Evolutionary conservation across 495 filamentous ascomycete species (phyloP).

Genomic region (Neurospora intermedia): DNA sequence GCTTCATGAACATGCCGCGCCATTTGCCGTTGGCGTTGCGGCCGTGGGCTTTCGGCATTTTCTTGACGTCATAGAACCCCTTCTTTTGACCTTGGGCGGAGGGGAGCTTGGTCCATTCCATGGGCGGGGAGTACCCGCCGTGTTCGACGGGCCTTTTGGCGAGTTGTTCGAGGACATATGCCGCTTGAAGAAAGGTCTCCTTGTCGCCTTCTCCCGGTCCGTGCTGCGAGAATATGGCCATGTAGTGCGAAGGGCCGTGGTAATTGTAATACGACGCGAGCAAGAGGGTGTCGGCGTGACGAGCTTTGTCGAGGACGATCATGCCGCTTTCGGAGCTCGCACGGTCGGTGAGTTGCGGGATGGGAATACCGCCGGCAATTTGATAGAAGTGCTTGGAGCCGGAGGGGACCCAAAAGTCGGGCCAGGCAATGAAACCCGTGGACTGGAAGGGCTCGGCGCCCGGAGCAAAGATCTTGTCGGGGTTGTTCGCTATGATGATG

Average conservation of each 20-base stretch:
- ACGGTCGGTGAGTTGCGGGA: slow-evolving; percentile 29
- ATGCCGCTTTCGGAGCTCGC: slow-evolving; percentile 44
- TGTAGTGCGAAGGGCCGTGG: slow-evolving; percentile 49
- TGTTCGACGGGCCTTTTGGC: background rate
- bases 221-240: slow-evolving; percentile 45
- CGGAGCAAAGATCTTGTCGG: slow-evolving; percentile 36
- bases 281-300: slow-evolving; percentile 41
- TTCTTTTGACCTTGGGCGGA: slow-evolving; percentile 6
- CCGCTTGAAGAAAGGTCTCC: slow-evolving; percentile 51
- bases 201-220: slow-evolving; percentile 52
- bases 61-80: slow-evolving; percentile 39
- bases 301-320: slow-evolving; percentile 45
- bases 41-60: slow-evolving; percentile 2
- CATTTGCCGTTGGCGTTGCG: slow-evolving; percentile 5
- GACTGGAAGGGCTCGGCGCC: slow-evolving; percentile 39
- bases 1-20: slow-evolving; percentile 13
- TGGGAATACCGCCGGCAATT: slow-evolving; percentile 31
- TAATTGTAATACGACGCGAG: slow-evolving; percentile 55
- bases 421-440: slow-evolving; percentile 48
- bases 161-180: slow-evolving; percentile 35
- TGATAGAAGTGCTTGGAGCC: slow-evolving; percentile 42
- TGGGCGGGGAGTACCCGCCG: slow-evolving; percentile 2
- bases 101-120: slow-evolving; percentile 4
- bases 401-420: slow-evolving; percentile 50
- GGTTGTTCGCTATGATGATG: slow-evolving; percentile 41